phyloP scores from a whole-genome alignment of 2,329 filamentous ascomycete species.

The Aspergillus quadrilineatus region DNA sequence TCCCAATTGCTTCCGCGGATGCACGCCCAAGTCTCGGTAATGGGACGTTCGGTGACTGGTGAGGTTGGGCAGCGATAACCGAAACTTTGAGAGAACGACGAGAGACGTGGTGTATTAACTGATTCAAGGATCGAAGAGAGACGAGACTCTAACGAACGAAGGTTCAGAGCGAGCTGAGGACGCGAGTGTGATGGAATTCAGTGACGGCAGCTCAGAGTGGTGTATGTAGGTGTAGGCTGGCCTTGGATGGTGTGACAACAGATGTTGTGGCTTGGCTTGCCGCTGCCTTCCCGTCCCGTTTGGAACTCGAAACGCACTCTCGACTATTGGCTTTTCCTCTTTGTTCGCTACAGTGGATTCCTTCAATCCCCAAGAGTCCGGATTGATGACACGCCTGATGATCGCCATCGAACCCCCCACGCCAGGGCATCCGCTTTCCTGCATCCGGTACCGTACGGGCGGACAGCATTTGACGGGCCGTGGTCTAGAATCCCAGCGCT shows the following conservation, averaged over 20 bases:
- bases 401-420: slow-evolving; percentile 6
- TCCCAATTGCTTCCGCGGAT: background rate
- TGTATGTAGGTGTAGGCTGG: background rate
- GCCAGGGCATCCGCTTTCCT: background rate
- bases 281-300: slow-evolving; percentile 5
- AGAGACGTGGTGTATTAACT: background rate
- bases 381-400: slow-evolving; percentile 7
- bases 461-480: background rate
- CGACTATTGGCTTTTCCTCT: background rate
- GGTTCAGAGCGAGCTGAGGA: background rate
- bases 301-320: background rate
- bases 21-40: background rate
- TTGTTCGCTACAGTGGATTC: background rate
- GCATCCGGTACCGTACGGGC: background rate
- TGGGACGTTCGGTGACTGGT: background rate
- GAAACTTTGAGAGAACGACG: background rate
- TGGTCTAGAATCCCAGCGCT: background rate
- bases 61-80: slow-evolving; percentile 9
- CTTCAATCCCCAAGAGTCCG: background rate
- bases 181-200: background rate
- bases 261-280: background rate
- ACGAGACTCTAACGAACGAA: background rate
- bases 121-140: background rate
- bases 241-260: background rate
- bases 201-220: background rate